Conservation (phyloP, 2,329 filamentous ascomycete species). For the Zasmidium cellare region DNA sequence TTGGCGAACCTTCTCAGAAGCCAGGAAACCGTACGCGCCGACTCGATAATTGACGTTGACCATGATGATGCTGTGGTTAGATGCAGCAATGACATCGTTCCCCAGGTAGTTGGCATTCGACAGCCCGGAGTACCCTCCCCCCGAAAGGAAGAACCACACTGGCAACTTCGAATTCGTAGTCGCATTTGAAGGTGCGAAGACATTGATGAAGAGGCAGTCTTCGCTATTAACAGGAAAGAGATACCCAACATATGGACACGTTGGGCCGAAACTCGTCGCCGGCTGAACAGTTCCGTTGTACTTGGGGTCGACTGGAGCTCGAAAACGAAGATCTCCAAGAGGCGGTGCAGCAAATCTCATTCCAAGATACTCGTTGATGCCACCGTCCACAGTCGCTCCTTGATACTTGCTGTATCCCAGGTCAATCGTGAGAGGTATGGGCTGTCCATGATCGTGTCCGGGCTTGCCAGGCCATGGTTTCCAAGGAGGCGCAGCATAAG, state of each 20-base stretch:
- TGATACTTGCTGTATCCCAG: slow-evolving; percentile 27
- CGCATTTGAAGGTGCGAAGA: slow-evolving; percentile 33
- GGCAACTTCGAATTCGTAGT: slow-evolving; percentile 32
- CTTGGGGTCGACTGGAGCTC: slow-evolving; percentile 26
- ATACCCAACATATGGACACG: slow-evolving; percentile 21
- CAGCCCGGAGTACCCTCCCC: slow-evolving; percentile 36
- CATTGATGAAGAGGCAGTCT: slow-evolving; percentile 39
- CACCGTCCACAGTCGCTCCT: slow-evolving; percentile 24
- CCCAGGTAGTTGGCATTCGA: slow-evolving; percentile 40
- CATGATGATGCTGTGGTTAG: slow-evolving; percentile 49
- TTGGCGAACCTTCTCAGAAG: slow-evolving; percentile 39
- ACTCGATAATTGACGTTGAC: slow-evolving; percentile 53
- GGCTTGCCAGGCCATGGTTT: background rate
- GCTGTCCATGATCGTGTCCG: background rate
- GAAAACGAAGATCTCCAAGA: slow-evolving; percentile 26
- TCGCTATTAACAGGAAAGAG: slow-evolving; percentile 19
- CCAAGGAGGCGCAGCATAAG: background rate
- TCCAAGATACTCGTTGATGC: slow-evolving; percentile 9
- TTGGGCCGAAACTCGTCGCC: slow-evolving; percentile 17
- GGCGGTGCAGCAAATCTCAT: slow-evolving; percentile 30
- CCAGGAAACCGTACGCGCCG: slow-evolving; percentile 47
- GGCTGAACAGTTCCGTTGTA: slow-evolving; percentile 20
- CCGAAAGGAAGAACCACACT: slow-evolving; percentile 44
- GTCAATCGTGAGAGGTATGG: slow-evolving; percentile 16
- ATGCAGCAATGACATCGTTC: slow-evolving; percentile 46